Conservation (phyloP, 2,329 filamentous ascomycete species). For the Parasarocladium wereldwijsianum region DNA sequence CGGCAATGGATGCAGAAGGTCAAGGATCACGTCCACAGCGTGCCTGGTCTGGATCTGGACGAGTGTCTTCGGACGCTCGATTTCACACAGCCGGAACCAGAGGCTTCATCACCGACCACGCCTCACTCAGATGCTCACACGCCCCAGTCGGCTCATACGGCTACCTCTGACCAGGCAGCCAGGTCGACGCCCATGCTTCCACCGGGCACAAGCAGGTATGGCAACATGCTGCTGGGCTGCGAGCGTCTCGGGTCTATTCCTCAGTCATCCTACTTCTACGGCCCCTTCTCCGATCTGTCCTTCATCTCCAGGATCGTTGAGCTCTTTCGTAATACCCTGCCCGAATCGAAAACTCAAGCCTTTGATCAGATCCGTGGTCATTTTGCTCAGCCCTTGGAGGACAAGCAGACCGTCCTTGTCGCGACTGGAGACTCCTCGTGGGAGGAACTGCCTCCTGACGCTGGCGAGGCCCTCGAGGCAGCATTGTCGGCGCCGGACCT, state of each 20-base stretch:
- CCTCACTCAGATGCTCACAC: too few species aligned
- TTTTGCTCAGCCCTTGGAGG: conserved; percentile 1
- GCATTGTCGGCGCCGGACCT: background rate
- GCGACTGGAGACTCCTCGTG: background rate
- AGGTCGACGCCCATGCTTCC: too few species aligned
- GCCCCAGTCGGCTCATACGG: too few species aligned
- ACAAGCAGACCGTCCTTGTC: background rate
- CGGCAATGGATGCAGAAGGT: conserved; percentile 5
- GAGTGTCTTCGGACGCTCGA: conserved; percentile 5
- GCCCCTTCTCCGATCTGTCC: conserved; percentile 4
- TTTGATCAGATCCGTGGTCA: background rate
- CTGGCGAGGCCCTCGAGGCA: background rate
- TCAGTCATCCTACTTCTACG: conserved; percentile 3
- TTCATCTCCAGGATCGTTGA: conserved; percentile 5
- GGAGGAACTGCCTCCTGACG: too few species aligned
- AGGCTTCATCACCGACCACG: background rate
- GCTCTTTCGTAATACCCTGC: conserved; percentile 3
- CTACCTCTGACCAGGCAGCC: too few species aligned
- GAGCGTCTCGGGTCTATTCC: background rate
- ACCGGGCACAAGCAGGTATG: too few species aligned
- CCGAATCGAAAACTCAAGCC: too few species aligned
- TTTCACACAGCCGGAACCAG: conserved; percentile 4
- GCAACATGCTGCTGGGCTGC: conserved; percentile 3
- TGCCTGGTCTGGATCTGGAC: conserved; percentile 5
- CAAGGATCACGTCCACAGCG: conserved; percentile 1